Conservation (phyloP, 2,329 filamentous ascomycete genomes). For the Aspergillus intermedius region DNA sequence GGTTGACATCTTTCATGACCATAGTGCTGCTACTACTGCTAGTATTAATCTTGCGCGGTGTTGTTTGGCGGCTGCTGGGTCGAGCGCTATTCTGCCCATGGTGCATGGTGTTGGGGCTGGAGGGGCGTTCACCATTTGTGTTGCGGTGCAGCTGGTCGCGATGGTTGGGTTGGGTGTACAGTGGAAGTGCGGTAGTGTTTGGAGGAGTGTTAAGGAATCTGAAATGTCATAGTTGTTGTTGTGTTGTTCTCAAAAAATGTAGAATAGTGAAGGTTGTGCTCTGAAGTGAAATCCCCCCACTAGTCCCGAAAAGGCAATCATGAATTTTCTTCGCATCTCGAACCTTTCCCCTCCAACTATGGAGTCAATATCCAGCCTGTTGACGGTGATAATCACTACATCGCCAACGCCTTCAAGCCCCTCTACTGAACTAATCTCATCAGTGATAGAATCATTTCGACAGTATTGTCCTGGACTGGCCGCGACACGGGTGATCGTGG, state of each 20-base stretch:
- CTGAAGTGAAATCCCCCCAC: too few species aligned
- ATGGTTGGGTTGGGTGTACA: slow-evolving; percentile 42
- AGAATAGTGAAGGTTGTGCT: too few species aligned
- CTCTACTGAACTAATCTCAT: slow-evolving; percentile 3
- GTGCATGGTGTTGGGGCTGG: slow-evolving; percentile 44
- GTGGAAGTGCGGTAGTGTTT: slow-evolving; percentile 34
- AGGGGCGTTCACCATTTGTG: slow-evolving; percentile 43
- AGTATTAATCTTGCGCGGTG: slow-evolving; percentile 50
- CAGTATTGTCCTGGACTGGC: slow-evolving; percentile 1
- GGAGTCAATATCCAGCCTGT: not conserved
- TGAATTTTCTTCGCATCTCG: too few species aligned
- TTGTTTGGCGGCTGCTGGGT: slow-evolving; percentile 47
- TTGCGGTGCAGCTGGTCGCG: slow-evolving; percentile 39
- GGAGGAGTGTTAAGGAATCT: slow-evolving; percentile 22
- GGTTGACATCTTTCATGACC: slow-evolving; percentile 47
- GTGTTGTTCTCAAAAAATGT: too few species aligned
- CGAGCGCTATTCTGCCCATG: slow-evolving; percentile 46
- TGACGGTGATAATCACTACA: slow-evolving; percentile 8
- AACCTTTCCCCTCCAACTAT: not conserved
- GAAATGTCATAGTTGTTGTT: too few species aligned
- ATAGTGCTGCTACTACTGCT: slow-evolving; percentile 48
- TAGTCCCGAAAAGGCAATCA: too few species aligned
- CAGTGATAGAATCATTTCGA: slow-evolving; percentile 4
- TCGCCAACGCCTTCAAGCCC: slow-evolving; percentile 5
- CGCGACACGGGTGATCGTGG: slow-evolving; percentile 4